These are phyloP conservation scores for Paecilomyces sp. DNA, from an alignment of 2,329 filamentous ascomycete genomes.

Conservation along the genomic window DNA sequence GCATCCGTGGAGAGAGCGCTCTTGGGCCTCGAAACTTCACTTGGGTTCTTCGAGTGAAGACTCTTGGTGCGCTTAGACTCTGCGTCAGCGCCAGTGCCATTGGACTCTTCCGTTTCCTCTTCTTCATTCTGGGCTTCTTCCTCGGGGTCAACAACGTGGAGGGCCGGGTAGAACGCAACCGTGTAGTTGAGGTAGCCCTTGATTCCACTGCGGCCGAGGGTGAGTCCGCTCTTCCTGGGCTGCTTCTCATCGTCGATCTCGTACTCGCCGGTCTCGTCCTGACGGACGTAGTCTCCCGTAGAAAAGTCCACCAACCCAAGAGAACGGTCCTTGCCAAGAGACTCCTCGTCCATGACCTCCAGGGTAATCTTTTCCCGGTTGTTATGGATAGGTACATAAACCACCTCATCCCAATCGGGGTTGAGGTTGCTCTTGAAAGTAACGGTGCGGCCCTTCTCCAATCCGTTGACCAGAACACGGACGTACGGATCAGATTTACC, in stretches of 20 bases:
- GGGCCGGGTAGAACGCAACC: conserved; percentile 79
- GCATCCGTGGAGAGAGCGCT: not conserved
- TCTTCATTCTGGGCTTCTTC: conserved; percentile 48
- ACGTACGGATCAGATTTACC: conserved; percentile 97
- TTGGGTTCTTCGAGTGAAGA: conserved; percentile 20
- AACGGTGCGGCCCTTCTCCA: conserved; percentile 86
- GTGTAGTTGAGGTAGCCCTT: conserved; percentile 82
- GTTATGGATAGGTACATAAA: conserved; percentile 88
- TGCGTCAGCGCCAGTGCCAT: conserved; percentile 14
- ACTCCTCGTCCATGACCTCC: conserved; percentile 96
- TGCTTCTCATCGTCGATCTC: conserved; percentile 70
- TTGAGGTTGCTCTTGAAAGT: conserved; percentile 95
- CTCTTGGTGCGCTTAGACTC: conserved; percentile 19
- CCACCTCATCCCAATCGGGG: conserved; percentile 90
- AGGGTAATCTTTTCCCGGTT: conserved; percentile 73
- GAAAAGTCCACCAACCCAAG: conserved; percentile 74
- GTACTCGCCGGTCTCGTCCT: conserved; percentile 76
- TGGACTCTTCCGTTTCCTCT: conserved; percentile 33
- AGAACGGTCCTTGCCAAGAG: conserved; percentile 80
- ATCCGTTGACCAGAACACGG: conserved; percentile 78
- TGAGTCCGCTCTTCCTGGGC: conserved; percentile 59
- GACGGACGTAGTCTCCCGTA: conserved; percentile 68
- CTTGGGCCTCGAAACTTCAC: conserved; percentile 18
- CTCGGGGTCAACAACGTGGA: conserved; percentile 83
- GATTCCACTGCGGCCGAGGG: conserved; percentile 60